Conservation (phyloP, 1,139 yeast species). For the Zygosaccharomyces pseudobailii region DNA sequence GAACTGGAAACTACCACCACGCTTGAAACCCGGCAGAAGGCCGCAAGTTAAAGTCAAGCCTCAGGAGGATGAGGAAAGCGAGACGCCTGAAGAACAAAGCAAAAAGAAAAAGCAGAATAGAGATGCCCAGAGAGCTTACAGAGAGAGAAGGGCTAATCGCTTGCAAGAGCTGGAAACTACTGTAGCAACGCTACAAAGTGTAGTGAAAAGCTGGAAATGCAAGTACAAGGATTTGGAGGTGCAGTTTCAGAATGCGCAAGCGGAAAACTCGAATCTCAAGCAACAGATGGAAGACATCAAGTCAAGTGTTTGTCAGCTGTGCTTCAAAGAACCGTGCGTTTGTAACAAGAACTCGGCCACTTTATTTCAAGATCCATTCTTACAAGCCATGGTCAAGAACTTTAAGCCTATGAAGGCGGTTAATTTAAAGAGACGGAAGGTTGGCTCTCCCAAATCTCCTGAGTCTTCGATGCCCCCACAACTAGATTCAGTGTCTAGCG, state of each 20-base stretch:
- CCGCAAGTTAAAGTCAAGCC: constrained; percentile 3
- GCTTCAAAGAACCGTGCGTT: constrained; percentile 64
- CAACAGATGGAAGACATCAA: background rate
- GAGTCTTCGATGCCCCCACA: background rate
- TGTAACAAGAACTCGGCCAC: constrained; percentile 45
- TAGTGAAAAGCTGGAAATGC: constrained; percentile 70
- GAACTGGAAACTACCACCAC: constrained; percentile 19
- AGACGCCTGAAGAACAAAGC: constrained; percentile 47
- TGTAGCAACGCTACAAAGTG: constrained; percentile 61
- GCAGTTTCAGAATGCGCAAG: constrained; percentile 29
- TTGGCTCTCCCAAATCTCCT: background rate
- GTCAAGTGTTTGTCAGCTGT: constrained; percentile 48
- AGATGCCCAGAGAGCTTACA: constrained; percentile 90
- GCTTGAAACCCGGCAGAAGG: constrained; percentile 17
- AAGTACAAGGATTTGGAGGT: constrained; percentile 46
- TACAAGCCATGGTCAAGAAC: constrained; percentile 38
- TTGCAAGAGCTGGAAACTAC: constrained; percentile 53
- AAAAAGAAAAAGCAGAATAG: constrained; percentile 90
- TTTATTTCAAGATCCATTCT: constrained; percentile 12
- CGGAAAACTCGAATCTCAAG: constrained; percentile 5
- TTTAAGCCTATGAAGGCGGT: constrained; percentile 62
- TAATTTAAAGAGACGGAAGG: constrained; percentile 41
- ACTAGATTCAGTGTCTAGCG: constrained; percentile 1
- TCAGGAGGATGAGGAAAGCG: constrained; percentile 1
- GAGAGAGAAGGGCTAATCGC: constrained; percentile 37